These are phyloP conservation scores for Penicillium malachiteum DNA, from an alignment of 495 filamentous ascomycete genomes.

Conservation along the genomic window DNA sequence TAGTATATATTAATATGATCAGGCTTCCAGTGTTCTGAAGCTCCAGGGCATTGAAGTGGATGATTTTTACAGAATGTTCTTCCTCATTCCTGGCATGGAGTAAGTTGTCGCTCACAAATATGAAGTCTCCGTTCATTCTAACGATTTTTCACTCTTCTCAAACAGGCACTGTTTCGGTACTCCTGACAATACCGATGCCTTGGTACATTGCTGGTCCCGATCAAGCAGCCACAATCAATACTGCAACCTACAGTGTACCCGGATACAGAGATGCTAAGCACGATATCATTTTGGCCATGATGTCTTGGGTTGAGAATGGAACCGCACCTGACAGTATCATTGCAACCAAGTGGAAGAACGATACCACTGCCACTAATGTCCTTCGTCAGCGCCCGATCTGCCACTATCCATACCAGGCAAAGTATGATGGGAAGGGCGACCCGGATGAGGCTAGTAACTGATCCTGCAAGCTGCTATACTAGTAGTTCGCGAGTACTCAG, in stretches of 20 bases:
- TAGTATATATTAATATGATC: conserved; percentile 18
- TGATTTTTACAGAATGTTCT: conserved; percentile 35
- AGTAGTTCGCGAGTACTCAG: neutral
- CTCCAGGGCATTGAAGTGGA: conserved; percentile 17
- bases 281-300: conserved; percentile 49
- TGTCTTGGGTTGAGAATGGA: conserved; percentile 53
- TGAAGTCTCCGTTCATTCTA: neutral
- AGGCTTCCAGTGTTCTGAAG: conserved; percentile 3
- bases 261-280: conserved; percentile 43
- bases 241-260: conserved; percentile 26
- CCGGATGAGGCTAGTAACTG: no score
- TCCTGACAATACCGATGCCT: conserved; percentile 25
- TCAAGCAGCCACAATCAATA: conserved; percentile 6
- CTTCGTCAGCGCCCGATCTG: no score
- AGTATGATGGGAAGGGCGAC: no score
- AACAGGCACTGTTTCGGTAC: conserved; percentile 17
- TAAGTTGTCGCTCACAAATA: neutral
- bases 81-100: conserved; percentile 47
- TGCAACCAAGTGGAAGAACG: no score
- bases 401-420: no score
- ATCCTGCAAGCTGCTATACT: no score
- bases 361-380: no score
- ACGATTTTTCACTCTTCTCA: conserved; percentile 21
- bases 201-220: conserved; percentile 32
- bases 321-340: conserved; percentile 32